A percentile compares a stretch with the other conserved stretches of the same genome.
phyloP scores from a whole-genome alignment of 805 yeast genomes.

The Metschnikowia sp. region DNA sequence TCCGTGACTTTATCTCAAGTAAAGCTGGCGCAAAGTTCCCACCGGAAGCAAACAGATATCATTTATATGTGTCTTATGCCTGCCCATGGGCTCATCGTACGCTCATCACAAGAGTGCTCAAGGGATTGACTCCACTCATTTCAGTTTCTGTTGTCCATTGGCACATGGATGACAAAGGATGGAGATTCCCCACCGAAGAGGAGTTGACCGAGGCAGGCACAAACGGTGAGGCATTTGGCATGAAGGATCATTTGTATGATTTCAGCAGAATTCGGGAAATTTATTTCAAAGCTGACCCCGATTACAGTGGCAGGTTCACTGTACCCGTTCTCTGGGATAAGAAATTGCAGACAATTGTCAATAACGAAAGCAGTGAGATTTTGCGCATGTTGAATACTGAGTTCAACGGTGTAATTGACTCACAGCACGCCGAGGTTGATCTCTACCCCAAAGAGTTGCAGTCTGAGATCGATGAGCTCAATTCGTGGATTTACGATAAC shows the following conservation, averaged over 20 bases:
- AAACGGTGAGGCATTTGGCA: conserved; percentile 45
- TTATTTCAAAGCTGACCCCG: conserved; percentile 71
- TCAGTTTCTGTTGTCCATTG: conserved; percentile 83
- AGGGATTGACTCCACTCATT: conserved; percentile 60
- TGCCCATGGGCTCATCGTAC: conserved; percentile 98
- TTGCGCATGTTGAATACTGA: conserved; percentile 78
- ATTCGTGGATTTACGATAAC: conserved; percentile 77
- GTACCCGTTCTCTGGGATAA: conserved; percentile 95
- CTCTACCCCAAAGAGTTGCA: conserved; percentile 58
- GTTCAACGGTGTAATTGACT: conserved; percentile 56
- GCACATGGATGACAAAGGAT: conserved; percentile 83
- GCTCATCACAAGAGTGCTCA: conserved; percentile 65
- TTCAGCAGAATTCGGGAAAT: conserved; percentile 61
- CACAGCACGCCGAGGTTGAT: conserved; percentile 49
- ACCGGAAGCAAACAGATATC: conserved; percentile 80
- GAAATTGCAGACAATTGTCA: conserved; percentile 77
- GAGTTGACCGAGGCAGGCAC: conserved; percentile 43
- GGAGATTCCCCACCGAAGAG: conserved; percentile 68
- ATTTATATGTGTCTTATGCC: conserved; percentile 80
- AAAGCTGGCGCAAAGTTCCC: conserved; percentile 58
- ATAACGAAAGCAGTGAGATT: conserved; percentile 87
- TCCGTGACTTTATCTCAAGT: conserved; percentile 61
- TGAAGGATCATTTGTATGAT: conserved; percentile 49
- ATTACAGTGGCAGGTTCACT: conserved; percentile 79
- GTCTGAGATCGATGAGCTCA: conserved; percentile 66